Percentiles rank a stretch among this genome's conserved stretches.
Evolutionary conservation across 2,329 filamentous ascomycete species (phyloP).

Genomic region (Cryphonectria carpinicola): DNA sequence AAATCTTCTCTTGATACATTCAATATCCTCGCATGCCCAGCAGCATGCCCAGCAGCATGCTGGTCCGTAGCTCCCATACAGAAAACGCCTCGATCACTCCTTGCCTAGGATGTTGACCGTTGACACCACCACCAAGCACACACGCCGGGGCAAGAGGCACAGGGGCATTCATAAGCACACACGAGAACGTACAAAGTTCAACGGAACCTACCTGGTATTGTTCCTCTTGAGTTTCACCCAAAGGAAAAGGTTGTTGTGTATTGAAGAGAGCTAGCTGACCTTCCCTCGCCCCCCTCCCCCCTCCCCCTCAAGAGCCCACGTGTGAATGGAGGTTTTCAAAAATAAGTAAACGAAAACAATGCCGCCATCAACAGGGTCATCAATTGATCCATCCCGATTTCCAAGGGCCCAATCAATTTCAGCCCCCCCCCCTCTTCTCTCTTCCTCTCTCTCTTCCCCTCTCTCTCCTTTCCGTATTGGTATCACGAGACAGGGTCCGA

Average conservation of each 20-base stretch:
- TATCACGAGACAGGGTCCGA: conserved; percentile 18
- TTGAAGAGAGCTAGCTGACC: background rate
- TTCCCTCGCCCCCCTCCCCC: background rate
- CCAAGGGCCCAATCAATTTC: background rate
- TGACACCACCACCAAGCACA: background rate
- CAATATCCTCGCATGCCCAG: background rate
- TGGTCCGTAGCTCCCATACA: background rate
- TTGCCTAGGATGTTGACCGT: background rate
- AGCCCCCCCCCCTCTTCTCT: too few species aligned
- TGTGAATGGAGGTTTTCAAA: background rate
- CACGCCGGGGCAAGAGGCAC: background rate
- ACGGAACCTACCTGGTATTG: background rate
- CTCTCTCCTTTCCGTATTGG: conserved; percentile 1
- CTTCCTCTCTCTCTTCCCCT: background rate
- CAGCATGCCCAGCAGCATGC: background rate
- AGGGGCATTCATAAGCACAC: background rate
- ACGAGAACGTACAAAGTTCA: too few species aligned
- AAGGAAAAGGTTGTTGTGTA: background rate
- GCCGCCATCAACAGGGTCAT: background rate
- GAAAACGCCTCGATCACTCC: background rate
- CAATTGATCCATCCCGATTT: background rate
- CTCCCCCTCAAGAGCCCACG: background rate
- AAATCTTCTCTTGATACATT: background rate
- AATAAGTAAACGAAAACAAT: background rate
- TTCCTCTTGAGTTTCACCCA: background rate